Evolutionary conservation across 1,284 basidiomycete genomes (phyloP), one percentile per base, ranked within the genome.

Genomic region (Tremellales sp.): DNA sequence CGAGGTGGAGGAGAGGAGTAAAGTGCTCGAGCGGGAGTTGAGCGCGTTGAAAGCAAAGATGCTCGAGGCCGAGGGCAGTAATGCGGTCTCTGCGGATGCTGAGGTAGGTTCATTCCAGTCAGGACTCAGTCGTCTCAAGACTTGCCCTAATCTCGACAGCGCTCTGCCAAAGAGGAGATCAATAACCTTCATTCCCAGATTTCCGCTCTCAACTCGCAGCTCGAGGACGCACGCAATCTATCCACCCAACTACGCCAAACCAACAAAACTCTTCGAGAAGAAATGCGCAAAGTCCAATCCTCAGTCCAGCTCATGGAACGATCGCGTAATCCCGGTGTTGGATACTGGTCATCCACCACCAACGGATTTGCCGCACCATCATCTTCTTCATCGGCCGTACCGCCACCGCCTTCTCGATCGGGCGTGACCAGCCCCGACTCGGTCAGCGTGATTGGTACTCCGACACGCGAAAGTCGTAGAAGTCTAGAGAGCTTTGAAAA

Each of bases 261-360:
- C 48, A 92, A 89, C 70, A 91, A 90, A 86, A 88, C 84, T 0
- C 75, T 96, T 15, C 83, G 89, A 12, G 92, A 96, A 51, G 92
- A 97, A 68, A 73, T 97, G 49, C 84, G 89, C 41, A 96, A 96
- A 70, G 84, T 97, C 1, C 92, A 94, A 70, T 87, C 85, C 0
- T 92, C 89, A 15, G 87, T 86, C 27, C 84, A 89, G 4, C 73
- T 94, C n/a, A 77, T 96, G 24, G 92, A 96, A 64, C 80, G 83
- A 43, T 87, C 91, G 62, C 82, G 92, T 26, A 89, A 87, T 63
- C 89, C 91, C 0, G 91, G 91, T n/a, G 85, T 90, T 11, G 89
- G 91, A 4, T 94, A 92, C 70, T 94, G 89, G 89, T 81, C 82
- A 6, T 54, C 56, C 4, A 46, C 23, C 11, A 27, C 51, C 3